phyloP scores from a whole-genome alignment of 495 filamentous ascomycete genomes.

The Pyrenula aspistea region DNA sequence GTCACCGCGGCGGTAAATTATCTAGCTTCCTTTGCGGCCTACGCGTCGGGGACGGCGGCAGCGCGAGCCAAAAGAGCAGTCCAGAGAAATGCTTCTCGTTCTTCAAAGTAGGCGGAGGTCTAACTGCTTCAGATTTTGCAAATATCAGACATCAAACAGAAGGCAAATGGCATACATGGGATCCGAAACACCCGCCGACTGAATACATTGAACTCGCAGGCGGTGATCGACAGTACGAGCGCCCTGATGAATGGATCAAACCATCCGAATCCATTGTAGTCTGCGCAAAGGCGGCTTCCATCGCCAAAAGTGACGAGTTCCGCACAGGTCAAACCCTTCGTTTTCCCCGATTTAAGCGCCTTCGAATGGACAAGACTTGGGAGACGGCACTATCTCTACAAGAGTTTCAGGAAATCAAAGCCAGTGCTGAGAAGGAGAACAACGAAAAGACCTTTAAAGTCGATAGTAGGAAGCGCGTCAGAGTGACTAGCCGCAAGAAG shows the following conservation, averaged over 20 bases:
- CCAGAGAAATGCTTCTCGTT: conserved; percentile 78
- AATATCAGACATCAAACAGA: conserved; percentile 74
- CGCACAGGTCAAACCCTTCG: conserved; percentile 67
- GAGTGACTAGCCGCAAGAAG: conserved; percentile 52
- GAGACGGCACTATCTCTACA: conserved; percentile 60
- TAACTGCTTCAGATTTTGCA: conserved; percentile 74
- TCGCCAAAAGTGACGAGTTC: conserved; percentile 63
- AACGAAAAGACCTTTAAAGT: conserved; percentile 72
- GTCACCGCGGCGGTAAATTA: conserved; percentile 67
- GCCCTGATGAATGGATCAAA: conserved; percentile 88
- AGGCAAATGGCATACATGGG: conserved; percentile 84
- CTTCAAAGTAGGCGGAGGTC: conserved; percentile 91
- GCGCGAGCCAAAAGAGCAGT: conserved; percentile 39
- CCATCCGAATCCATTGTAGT: conserved; percentile 80
- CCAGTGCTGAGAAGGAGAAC: conserved; percentile 57
- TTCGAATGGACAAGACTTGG: conserved; percentile 79
- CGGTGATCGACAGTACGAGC: conserved; percentile 57
- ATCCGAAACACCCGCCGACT: conserved; percentile 64
- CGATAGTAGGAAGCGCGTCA: conserved; percentile 55
- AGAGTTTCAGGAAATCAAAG: conserved; percentile 64
- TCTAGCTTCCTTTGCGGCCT: conserved; percentile 84
- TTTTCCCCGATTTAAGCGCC: conserved; percentile 80
- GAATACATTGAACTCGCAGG: conserved; percentile 75
- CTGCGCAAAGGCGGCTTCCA: conserved; percentile 80
- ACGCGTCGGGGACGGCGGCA: conserved; percentile 49